These are phyloP conservation scores for Huiozyma naganishii DNA, from an alignment of 805 yeast species.

Conservation along the genomic window DNA sequence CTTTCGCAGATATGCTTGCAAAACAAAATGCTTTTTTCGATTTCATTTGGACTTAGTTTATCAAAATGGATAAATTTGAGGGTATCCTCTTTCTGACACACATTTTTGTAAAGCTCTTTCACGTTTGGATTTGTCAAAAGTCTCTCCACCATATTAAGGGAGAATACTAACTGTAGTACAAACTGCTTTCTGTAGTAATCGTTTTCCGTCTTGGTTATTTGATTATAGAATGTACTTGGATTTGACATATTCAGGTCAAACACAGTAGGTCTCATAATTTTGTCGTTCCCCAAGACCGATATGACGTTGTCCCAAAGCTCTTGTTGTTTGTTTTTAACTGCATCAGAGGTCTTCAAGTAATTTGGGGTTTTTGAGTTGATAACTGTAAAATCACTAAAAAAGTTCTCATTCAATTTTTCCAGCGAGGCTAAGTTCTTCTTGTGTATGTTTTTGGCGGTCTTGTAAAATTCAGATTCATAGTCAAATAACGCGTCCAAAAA, in stretches of 20 bases:
- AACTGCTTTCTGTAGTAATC: conserved; percentile 24
- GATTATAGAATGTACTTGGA: conserved; percentile 13
- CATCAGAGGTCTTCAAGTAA: conserved; percentile 9
- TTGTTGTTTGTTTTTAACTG: conserved; percentile 6
- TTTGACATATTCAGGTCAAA: conserved; percentile 16
- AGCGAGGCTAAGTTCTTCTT: conserved; percentile 7
- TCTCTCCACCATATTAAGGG: conserved; percentile 8
- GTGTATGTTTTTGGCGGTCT: conserved; percentile 4
- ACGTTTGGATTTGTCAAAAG: conserved; percentile 12
- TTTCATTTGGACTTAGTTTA: conserved; percentile 8
- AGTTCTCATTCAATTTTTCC: conserved; percentile 11
- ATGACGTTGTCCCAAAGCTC: conserved; percentile 9
- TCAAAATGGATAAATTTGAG: conserved; percentile 5
- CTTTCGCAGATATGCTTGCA: conserved; percentile 10
- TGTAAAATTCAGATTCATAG: conserved; percentile 18
- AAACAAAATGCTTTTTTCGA: conserved; percentile 7
- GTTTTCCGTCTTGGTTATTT: conserved; percentile 12
- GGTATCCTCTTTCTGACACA: conserved; percentile 14
- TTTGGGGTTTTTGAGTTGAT: conserved; percentile 6
- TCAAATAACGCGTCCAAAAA: conserved; percentile 15
- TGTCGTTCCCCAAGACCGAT: neutral
- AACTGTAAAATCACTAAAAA: conserved; percentile 10
- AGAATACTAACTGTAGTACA: conserved; percentile 17
- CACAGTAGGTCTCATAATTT: conserved; percentile 11
- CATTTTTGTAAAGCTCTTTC: conserved; percentile 12